Evolutionary conservation across 768 basidiomycete genomes (phyloP).

Genomic region (Agrocybe praecox): DNA sequence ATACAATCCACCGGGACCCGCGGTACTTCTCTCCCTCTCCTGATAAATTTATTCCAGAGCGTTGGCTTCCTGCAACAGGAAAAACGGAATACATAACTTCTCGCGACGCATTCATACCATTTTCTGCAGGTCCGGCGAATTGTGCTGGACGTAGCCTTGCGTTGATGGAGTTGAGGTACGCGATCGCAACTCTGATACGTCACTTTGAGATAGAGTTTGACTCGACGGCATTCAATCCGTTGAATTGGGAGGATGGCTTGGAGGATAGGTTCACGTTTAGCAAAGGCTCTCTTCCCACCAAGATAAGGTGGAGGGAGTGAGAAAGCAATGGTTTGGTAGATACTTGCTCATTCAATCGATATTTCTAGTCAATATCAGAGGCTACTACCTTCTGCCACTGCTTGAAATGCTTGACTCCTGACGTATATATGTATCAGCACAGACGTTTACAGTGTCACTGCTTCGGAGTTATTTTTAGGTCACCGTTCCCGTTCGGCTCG

Average conservation of each 20-base stretch:
- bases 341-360: too few species aligned
- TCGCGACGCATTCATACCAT: slow-evolving; percentile 35
- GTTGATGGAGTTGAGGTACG: slow-evolving; percentile 22
- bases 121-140: slow-evolving; percentile 47
- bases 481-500: too few species aligned
- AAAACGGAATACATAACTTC: slow-evolving; percentile 13
- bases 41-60: slow-evolving; percentile 37
- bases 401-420: too few species aligned
- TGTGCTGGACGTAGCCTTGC: slow-evolving; percentile 47
- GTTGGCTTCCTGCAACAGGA: slow-evolving; percentile 27
- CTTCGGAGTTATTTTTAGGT: too few species aligned
- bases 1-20: slow-evolving; percentile 35
- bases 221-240: neutral
- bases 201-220: neutral
- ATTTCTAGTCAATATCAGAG: too few species aligned
- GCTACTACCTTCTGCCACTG: too few species aligned
- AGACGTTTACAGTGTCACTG: too few species aligned
- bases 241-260: neutral
- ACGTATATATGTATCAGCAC: too few species aligned
- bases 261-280: neutral
- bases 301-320: neutral
- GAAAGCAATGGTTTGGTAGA: too few species aligned
- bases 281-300: neutral
- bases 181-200: neutral
- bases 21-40: slow-evolving; percentile 38